A percentile compares a stretch with the other conserved stretches of the same genome.
phyloP scores from a whole-genome alignment of 1,284 basidiomycete species.

The Trichosporon faecale region DNA sequence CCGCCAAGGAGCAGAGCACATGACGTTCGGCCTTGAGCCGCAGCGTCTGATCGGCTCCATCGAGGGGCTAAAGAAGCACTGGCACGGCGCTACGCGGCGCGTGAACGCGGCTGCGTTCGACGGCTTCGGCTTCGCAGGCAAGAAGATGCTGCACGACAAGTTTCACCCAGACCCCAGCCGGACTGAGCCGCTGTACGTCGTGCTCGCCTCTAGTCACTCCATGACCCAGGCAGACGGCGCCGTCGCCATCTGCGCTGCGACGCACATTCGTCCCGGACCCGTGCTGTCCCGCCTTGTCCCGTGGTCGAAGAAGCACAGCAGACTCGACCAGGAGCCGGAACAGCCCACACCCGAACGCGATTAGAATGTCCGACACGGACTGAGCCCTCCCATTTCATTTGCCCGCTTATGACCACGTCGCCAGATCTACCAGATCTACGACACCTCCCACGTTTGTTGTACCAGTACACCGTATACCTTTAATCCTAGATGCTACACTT shows the following conservation, averaged over 20 bases:
- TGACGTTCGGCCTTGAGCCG: slow-evolving; percentile 23
- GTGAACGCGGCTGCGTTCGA: slow-evolving; percentile 20
- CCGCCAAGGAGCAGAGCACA: slow-evolving; percentile 15
- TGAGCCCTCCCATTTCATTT: no score
- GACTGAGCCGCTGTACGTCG: slow-evolving; percentile 11
- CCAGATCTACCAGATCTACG: no score
- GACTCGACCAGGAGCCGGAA: neutral
- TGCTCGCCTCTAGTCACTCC: slow-evolving; percentile 9
- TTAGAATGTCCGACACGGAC: neutral
- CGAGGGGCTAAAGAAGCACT: neutral
- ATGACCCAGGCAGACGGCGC: slow-evolving; percentile 11
- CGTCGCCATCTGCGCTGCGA: slow-evolving; percentile 17
- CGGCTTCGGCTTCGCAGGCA: slow-evolving; percentile 20
- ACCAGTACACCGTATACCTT: neutral
- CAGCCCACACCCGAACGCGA: neutral
- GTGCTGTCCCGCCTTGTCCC: slow-evolving; percentile 10
- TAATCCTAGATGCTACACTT: neutral
- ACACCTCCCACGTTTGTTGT: neutral
- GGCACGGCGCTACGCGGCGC: slow-evolving; percentile 15
- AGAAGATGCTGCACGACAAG: slow-evolving; percentile 26
- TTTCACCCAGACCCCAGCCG: slow-evolving; percentile 14
- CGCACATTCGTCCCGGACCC: slow-evolving; percentile 16
- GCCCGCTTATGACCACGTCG: no score
- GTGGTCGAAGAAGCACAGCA: neutral
- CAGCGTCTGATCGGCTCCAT: slow-evolving; percentile 9